Percentiles rank a stretch among this genome's conserved stretches.
Conservation (phyloP, 352 stramenopile species). For the Phytophthora aleatoria region DNA sequence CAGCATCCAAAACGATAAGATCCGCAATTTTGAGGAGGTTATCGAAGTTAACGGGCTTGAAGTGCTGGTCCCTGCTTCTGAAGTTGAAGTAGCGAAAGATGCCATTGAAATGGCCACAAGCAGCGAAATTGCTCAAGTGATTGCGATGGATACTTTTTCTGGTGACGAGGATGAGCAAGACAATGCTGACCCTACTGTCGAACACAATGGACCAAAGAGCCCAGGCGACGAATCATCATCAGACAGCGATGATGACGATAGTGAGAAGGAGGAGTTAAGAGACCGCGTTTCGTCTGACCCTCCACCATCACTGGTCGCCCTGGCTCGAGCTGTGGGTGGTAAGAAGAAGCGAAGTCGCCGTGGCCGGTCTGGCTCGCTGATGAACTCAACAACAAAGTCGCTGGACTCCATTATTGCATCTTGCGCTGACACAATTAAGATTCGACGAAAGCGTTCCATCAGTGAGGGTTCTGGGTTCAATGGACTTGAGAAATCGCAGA, state of each 20-base stretch:
- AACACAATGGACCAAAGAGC: conserved; percentile 29
- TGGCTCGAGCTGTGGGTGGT: conserved; percentile 30
- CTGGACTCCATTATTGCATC: conserved; percentile 73
- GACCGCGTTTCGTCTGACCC: conserved; percentile 68
- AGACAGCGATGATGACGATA: conserved; percentile 34
- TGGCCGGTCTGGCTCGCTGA: conserved; percentile 60
- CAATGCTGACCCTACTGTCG: conserved; percentile 28
- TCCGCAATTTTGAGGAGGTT: conserved; percentile 24
- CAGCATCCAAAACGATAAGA: conserved; percentile 36
- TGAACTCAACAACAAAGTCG: conserved; percentile 67
- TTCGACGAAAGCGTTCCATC: conserved; percentile 53
- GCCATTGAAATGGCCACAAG: conserved; percentile 78
- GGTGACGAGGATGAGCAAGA: conserved; percentile 43
- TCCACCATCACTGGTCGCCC: conserved; percentile 29
- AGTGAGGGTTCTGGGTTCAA: conserved; percentile 57
- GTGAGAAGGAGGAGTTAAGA: conserved; percentile 47
- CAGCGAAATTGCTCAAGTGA: conserved; percentile 73
- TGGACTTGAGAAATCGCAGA: conserved; percentile 28
- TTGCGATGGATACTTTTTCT: conserved; percentile 58
- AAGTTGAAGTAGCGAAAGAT: conserved; percentile 43
- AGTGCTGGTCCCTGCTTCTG: conserved; percentile 15
- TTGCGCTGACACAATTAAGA: conserved; percentile 53
- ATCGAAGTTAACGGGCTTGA: conserved; percentile 24
- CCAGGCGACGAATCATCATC: conserved; percentile 24
- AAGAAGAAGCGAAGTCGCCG: conserved; percentile 53